phyloP scores from a whole-genome alignment of 2,329 filamentous ascomycete genomes.

The Verticillium tricorpus region DNA sequence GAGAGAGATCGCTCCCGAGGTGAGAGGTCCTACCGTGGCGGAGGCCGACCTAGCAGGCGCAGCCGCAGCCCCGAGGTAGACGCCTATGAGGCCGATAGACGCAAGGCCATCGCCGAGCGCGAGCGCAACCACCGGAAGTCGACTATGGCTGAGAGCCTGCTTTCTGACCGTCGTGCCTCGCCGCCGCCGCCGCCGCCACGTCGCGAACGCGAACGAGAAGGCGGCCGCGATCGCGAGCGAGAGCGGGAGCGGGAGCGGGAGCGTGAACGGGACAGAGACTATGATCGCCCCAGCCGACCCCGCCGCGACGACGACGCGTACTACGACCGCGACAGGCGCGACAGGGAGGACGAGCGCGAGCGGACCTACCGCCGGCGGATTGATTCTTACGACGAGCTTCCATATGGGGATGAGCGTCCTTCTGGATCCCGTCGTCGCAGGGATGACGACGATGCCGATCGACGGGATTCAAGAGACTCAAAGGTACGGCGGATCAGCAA shows the following conservation, averaged over 20 bases:
- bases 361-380: slow-evolving; percentile 79
- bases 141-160: slow-evolving; percentile 60
- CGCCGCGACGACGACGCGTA: slow-evolving; percentile 60
- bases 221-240: slow-evolving; percentile 25
- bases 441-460: slow-evolving; percentile 72
- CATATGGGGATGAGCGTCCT: slow-evolving; percentile 76
- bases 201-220: slow-evolving; percentile 30
- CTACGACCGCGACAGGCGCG: slow-evolving; percentile 82
- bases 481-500: slow-evolving; percentile 46
- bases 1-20: slow-evolving; percentile 54
- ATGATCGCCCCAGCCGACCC: slow-evolving; percentile 44
- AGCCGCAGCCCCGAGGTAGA: slow-evolving; percentile 90
- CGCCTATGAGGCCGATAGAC: slow-evolving; percentile 90
- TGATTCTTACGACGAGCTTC: slow-evolving; percentile 79
- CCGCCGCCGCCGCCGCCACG: slow-evolving; percentile 33
- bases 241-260: slow-evolving; percentile 26
- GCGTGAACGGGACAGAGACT: slow-evolving; percentile 38
- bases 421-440: slow-evolving; percentile 67
- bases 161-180: slow-evolving; percentile 48
- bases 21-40: slow-evolving; percentile 59
- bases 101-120: slow-evolving; percentile 87
- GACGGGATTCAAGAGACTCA: slow-evolving; percentile 60
- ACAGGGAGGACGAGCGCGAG: slow-evolving; percentile 87
- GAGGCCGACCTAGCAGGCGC: slow-evolving; percentile 53
- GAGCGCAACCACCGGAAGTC: slow-evolving; percentile 89